Evolutionary conservation across 768 basidiomycete genomes (phyloP).

Genomic region (Podaxis sp.): DNA sequence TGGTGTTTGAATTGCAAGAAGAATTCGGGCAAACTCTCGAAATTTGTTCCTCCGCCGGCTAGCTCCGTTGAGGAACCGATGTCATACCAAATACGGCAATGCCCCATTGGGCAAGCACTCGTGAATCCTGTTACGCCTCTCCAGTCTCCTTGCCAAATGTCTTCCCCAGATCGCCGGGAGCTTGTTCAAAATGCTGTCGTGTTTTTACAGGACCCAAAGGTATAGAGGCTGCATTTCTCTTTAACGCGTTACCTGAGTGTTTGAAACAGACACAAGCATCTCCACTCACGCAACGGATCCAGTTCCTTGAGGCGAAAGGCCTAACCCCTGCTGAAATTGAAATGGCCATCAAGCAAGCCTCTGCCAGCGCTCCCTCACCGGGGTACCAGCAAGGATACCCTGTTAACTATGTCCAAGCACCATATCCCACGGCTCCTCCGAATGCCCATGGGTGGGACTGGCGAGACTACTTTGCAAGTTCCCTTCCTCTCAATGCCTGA

Average conservation of each 20-base stretch:
- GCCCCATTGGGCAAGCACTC: constrained; percentile 18
- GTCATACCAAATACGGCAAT: constrained; percentile 4
- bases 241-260: neutral
- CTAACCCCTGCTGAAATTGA: constrained; percentile 82
- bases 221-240: constrained; percentile 18
- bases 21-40: constrained; percentile 13
- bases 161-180: constrained; percentile 59
- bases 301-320: constrained; percentile 96
- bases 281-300: constrained; percentile 76
- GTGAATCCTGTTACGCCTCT: constrained; percentile 14
- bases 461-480: constrained; percentile 90
- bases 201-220: constrained; percentile 85
- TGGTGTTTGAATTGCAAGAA: constrained; percentile 25
- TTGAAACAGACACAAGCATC: constrained; percentile 64
- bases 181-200: constrained; percentile 77
- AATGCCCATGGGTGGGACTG: constrained; percentile 75
- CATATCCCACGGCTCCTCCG: constrained; percentile 32
- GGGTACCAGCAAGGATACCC: constrained; percentile 27
- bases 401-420: constrained; percentile 37
- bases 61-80: constrained; percentile 16
- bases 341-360: constrained; percentile 66
- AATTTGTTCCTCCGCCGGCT: constrained; percentile 21
- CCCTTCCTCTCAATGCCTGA: neutral
- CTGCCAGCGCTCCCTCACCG: constrained; percentile 23
- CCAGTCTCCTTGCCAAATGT: constrained; percentile 29